Percentiles rank a stretch among this genome's conserved stretches.
Conservation (phyloP, 306 rosid species). For the Morella rubra region DNA sequence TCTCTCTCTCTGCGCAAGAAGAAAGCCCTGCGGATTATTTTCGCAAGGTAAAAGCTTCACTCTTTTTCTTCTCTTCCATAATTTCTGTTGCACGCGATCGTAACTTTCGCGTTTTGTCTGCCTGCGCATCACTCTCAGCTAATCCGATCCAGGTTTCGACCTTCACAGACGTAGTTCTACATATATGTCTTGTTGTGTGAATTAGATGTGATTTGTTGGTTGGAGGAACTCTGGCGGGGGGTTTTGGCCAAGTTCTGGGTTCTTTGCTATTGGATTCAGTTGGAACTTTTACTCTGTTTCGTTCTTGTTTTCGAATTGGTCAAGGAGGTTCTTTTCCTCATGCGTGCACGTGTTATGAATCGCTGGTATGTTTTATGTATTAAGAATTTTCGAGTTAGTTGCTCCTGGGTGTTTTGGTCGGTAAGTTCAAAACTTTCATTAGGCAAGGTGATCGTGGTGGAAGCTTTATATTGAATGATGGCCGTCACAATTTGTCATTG, state of each 20-base stretch:
- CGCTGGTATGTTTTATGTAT: not conserved
- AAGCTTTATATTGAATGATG: not conserved
- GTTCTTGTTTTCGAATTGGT: not conserved
- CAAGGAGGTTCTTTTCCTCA: not conserved
- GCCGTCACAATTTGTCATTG: not conserved
- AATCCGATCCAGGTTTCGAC: slow-evolving; percentile 14
- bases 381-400: not conserved
- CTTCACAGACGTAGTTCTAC: not conserved
- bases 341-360: slow-evolving; percentile 3
- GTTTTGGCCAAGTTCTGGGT: slow-evolving; percentile 14
- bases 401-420: not conserved
- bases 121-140: not conserved
- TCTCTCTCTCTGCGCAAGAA: no score
- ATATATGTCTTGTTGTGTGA: not conserved
- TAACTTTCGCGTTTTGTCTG: not conserved
- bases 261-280: not conserved
- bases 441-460: not conserved
- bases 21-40: not conserved
- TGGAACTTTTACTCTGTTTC: not conserved
- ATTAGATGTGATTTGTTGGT: not conserved
- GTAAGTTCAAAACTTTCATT: not conserved
- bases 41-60: not conserved
- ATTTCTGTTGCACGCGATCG: slow-evolving; percentile 10
- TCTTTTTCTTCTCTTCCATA: slow-evolving; percentile 13
- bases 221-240: slow-evolving; percentile 1